These are phyloP conservation scores for Taiozyma onychis DNA, from an alignment of 1,139 yeast species.

Conservation along the genomic window DNA sequence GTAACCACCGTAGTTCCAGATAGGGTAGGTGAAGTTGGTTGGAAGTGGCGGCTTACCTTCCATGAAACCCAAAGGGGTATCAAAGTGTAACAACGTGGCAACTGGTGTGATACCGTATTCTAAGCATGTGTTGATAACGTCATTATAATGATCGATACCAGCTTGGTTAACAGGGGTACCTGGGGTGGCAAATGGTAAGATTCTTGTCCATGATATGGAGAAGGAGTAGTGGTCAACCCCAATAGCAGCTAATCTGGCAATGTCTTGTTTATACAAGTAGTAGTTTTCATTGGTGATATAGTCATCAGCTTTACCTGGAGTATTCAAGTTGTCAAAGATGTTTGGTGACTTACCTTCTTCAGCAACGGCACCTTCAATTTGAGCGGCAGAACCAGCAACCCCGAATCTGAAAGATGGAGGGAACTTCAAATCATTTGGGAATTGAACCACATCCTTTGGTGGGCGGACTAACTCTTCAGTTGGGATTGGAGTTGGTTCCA, in stretches of 20 bases:
- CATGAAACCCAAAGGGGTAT: neutral
- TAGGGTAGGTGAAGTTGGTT: neutral
- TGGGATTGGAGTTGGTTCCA: neutral
- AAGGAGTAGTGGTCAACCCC: neutral
- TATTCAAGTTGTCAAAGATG: neutral
- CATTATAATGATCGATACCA: neutral
- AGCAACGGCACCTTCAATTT: neutral
- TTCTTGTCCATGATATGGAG: neutral
- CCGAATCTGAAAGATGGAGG: neutral
- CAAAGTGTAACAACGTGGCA: neutral
- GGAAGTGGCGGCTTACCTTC: neutral
- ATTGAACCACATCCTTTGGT: neutral
- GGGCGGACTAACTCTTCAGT: neutral
- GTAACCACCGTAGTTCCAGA: constrained; percentile 1
- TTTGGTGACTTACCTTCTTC: neutral
- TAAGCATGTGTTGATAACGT: neutral
- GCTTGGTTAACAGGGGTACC: neutral
- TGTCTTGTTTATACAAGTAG: neutral
- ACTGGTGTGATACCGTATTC: neutral
- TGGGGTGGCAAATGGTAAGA: neutral
- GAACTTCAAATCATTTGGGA: neutral
- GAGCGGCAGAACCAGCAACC: constrained; percentile 1
- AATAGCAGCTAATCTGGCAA: constrained; percentile 1
- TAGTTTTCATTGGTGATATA: neutral
- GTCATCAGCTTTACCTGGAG: neutral